Conservation (phyloP, 495 filamentous ascomycete species). For the Astrocystis sublimbata region DNA sequence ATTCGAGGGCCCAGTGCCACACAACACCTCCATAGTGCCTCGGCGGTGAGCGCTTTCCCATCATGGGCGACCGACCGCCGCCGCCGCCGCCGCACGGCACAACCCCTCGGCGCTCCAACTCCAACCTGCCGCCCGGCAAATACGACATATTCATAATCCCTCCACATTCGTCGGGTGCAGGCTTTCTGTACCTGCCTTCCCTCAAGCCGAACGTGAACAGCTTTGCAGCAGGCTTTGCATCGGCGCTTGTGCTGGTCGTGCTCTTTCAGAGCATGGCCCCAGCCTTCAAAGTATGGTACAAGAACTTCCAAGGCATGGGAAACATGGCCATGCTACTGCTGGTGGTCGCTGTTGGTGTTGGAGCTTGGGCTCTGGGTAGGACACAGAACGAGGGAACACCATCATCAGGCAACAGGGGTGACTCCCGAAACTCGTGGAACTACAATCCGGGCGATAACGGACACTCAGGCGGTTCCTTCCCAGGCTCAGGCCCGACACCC, state of each 20-base stretch:
- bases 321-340: constrained; percentile 63
- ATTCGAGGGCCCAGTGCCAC: not conserved
- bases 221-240: constrained; percentile 81
- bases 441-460: constrained; percentile 30
- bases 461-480: constrained; percentile 21
- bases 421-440: constrained; percentile 29
- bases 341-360: constrained; percentile 67
- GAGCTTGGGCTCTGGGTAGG: constrained; percentile 72
- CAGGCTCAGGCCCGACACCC: constrained; percentile 26
- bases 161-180: constrained; percentile 84
- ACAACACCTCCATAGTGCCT: not conserved
- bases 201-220: constrained; percentile 83
- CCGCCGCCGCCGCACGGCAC: constrained; percentile 71
- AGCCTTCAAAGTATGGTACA: constrained; percentile 66
- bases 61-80: constrained; percentile 47
- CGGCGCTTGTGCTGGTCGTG: constrained; percentile 66
- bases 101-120: constrained; percentile 50
- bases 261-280: constrained; percentile 70
- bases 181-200: constrained; percentile 92
- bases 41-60: constrained; percentile 6
- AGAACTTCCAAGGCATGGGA: constrained; percentile 59
- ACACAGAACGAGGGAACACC: constrained; percentile 54
- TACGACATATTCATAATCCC: constrained; percentile 98
- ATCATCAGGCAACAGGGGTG: constrained; percentile 29
- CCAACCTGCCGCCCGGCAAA: constrained; percentile 73